Base-by-base conservation (phyloP, 2,329 filamentous ascomycete species). In the Stachybotrys elegans region DNA sequence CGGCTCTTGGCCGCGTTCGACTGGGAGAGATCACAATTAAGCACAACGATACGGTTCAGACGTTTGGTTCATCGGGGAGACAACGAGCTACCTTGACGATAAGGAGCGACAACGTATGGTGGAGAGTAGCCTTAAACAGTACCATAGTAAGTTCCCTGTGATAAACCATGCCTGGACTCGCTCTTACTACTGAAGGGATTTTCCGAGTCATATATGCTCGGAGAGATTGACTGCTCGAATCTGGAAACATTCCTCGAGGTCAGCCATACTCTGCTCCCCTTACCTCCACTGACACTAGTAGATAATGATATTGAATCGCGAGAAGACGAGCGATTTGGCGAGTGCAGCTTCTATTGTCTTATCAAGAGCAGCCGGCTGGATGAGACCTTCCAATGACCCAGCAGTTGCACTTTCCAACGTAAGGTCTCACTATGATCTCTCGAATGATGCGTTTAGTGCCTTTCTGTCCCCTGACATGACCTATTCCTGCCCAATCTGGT, bases 401-500 rank as follows among this genome's bases (percentile, higher is more conserved):
- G 71, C 72, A 2, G 79, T 78, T 51, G 70, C 79, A 2, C 71
- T 79, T 11, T 68, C 86, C 35, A 87, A 89, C 57, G 81, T 86
- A 42, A 76, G 76, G 3, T 83, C 83, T 5, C 85, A 89, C 51
- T 89, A 89, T 59, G 84, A 89, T 54, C 85, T 88, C 49, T 83
- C 79, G 51, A 88, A 88, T 56, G 80, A 82, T 46, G 86, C 88
- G 81, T 88, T 88, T 54, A 80, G 82, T 6, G 81, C 83, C 0
- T 88, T 88, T 51, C 69, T 88, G 22, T 86, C 82, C 0, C 71
- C 77, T n/a, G 84, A 88, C 56, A 88, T 88, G 84, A 87, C 83
- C 4, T 88, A 87, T 54, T 86, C 82, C 1, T 86, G 83, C 57
- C 78, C 84, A 3, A 80, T 86, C 40, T 86, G 83, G 83, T 16